Percentiles rank a stretch among this genome's conserved stretches.
Evolutionary conservation across 208 protist species (phyloP).

Genomic region (Phytomonas sp.): DNA sequence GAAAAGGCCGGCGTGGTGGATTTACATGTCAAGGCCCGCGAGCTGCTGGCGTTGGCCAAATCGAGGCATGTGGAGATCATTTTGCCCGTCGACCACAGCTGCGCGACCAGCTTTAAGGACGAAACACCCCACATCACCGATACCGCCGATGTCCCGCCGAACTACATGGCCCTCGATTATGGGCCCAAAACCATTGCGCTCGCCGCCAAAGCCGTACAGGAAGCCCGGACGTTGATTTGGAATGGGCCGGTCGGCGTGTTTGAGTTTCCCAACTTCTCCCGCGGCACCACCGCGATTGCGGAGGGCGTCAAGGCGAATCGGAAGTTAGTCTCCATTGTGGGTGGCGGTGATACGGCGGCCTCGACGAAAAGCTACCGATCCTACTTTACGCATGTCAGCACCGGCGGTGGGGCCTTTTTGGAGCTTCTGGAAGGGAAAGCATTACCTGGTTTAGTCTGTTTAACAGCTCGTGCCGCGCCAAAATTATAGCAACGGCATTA

Average conservation of each 20-base stretch:
- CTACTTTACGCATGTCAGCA: constrained; percentile 96
- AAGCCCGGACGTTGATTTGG: constrained; percentile 93
- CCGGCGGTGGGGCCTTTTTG: constrained; percentile 99
- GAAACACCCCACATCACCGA: constrained; percentile 68
- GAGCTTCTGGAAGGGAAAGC: constrained; percentile 98
- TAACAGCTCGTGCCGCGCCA: constrained; percentile 71
- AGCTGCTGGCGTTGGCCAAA: constrained; percentile 81
- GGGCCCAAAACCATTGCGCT: constrained; percentile 89
- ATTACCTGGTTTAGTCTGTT: constrained; percentile 90
- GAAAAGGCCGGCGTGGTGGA: constrained; percentile 83
- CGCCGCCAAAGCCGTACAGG: constrained; percentile 58
- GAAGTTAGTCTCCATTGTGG: constrained; percentile 88
- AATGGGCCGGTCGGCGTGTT: constrained; percentile 98
- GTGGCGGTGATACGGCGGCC: constrained; percentile 98
- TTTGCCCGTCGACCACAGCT: constrained; percentile 97
- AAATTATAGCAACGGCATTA: constrained; percentile 36
- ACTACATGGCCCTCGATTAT: constrained; percentile 95
- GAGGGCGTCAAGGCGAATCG: constrained; percentile 69
- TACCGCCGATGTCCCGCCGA: constrained; percentile 66
- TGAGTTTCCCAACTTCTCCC: constrained; percentile 94
- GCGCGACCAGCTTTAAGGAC: constrained; percentile 89
- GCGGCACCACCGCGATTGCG: constrained; percentile 76
- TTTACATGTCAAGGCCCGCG: constrained; percentile 58
- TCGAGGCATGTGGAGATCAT: constrained; percentile 93
- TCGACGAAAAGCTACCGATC: constrained; percentile 79